Evolutionary conservation across 495 filamentous ascomycete genomes (phyloP).

Genomic region (Aspergillus mulundensis): DNA sequence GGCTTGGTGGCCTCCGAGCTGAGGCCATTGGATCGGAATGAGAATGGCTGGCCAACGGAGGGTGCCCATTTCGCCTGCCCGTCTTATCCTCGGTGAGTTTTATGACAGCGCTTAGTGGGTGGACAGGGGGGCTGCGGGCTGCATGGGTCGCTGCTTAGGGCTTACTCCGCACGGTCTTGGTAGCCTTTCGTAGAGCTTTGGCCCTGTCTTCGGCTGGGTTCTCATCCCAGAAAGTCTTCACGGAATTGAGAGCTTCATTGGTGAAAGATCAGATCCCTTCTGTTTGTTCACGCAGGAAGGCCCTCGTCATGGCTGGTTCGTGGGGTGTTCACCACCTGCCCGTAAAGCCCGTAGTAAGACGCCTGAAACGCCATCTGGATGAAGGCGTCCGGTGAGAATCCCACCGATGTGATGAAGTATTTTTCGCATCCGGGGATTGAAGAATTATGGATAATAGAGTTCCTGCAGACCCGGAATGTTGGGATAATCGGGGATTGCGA

Average conservation of each 20-base stretch:
- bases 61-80: too few species aligned
- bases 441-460: too few species aligned
- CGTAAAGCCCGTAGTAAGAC: slow-evolving; percentile 96
- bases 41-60: too few species aligned
- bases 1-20: too few species aligned
- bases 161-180: too few species aligned
- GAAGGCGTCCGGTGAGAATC: slow-evolving; percentile 95
- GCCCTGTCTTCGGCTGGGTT: slow-evolving; percentile 77
- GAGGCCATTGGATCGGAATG: too few species aligned
- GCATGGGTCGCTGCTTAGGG: too few species aligned
- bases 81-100: too few species aligned
- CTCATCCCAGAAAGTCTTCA: slow-evolving; percentile 95
- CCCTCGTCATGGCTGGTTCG: slow-evolving; percentile 97
- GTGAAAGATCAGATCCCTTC: slow-evolving; percentile 90
- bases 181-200: slow-evolving; percentile 76
- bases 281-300: slow-evolving; percentile 87
- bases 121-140: too few species aligned
- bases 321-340: slow-evolving; percentile 90
- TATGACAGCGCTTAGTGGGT: too few species aligned
- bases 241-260: slow-evolving; percentile 74
- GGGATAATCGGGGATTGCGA: too few species aligned
- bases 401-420: slow-evolving; percentile 95
- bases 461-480: too few species aligned
- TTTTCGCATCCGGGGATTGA: slow-evolving; percentile 89
- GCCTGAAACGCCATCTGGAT: slow-evolving; percentile 99